A percentile compares a stretch with the other conserved stretches of the same genome.
phyloP scores from a whole-genome alignment of 2,329 filamentous ascomycete genomes.

The Ambrosiella xylebori region DNA sequence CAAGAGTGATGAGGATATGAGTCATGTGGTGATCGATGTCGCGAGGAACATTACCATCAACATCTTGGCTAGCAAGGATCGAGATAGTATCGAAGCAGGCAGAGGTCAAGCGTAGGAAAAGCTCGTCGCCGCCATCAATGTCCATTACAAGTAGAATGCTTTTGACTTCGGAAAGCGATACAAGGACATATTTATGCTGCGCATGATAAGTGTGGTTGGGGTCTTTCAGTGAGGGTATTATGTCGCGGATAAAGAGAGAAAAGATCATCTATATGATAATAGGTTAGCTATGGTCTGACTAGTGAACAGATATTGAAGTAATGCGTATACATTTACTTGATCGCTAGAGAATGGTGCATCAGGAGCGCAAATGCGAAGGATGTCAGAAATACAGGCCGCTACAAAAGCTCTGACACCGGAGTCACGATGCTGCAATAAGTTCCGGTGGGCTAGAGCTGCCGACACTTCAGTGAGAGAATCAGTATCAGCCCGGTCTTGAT shows the following conservation, averaged over 20 bases:
- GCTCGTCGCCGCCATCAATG: slow-evolving; percentile 60
- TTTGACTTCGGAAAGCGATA: slow-evolving; percentile 80
- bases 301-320: background rate
- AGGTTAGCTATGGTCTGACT: background rate
- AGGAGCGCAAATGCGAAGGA: slow-evolving; percentile 80
- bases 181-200: slow-evolving; percentile 81
- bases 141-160: slow-evolving; percentile 86
- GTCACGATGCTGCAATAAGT: slow-evolving; percentile 80
- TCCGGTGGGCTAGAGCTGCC: slow-evolving; percentile 65
- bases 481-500: slow-evolving; percentile 71
- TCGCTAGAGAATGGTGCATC: slow-evolving; percentile 83
- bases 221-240: slow-evolving; percentile 71
- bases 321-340: slow-evolving; percentile 60
- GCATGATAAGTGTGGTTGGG: slow-evolving; percentile 79
- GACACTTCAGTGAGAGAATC: slow-evolving; percentile 73
- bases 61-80: slow-evolving; percentile 52
- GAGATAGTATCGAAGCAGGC: slow-evolving; percentile 86
- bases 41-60: slow-evolving; percentile 71
- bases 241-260: slow-evolving; percentile 64
- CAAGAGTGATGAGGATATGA: slow-evolving; percentile 62
- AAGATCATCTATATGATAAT: slow-evolving; percentile 59
- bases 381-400: slow-evolving; percentile 78
- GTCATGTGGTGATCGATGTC: slow-evolving; percentile 90
- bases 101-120: slow-evolving; percentile 69
- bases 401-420: slow-evolving; percentile 80